A percentile compares a stretch with the other conserved stretches of the same genome.
Conservation (phyloP, 129 eudicot genomes). For the Tagetes erecta region DNA sequence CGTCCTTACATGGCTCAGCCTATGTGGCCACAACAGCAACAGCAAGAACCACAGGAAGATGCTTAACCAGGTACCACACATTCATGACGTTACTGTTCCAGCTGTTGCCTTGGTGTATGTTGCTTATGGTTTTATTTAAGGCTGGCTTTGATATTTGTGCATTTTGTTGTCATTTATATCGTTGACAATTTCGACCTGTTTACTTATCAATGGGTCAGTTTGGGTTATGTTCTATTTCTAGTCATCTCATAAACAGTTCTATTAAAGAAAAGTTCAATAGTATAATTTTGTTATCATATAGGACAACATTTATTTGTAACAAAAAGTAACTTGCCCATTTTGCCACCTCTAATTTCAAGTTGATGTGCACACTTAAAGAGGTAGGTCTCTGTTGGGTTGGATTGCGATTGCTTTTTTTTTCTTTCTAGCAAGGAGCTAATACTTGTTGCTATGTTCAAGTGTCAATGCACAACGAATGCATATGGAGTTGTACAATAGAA, state of each 20-base stretch:
- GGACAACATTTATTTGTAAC: not conserved
- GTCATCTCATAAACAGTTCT: too few species aligned
- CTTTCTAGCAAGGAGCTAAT: not conserved
- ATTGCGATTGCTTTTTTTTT: not conserved
- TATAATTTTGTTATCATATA: not conserved
- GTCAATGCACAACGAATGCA: not conserved
- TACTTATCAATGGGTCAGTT: not conserved
- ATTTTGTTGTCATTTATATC: not conserved
- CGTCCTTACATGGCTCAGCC: slow-evolving; percentile 79
- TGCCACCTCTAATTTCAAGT: not conserved
- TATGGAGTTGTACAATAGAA: not conserved
- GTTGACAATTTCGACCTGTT: not conserved
- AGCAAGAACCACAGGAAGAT: slow-evolving; percentile 74
- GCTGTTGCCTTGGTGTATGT: not conserved
- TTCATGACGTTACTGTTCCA: not conserved
- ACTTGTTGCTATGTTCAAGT: not conserved
- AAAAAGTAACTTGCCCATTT: not conserved
- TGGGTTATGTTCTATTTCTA: not conserved
- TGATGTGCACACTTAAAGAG: not conserved
- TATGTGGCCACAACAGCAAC: slow-evolving; percentile 93
- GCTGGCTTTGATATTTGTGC: not conserved
- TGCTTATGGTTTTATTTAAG: not conserved
- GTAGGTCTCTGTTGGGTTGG: not conserved
- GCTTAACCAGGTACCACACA: slow-evolving; percentile 36
- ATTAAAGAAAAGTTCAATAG: too few species aligned